Percentiles rank a stretch among this genome's conserved stretches.
Conservation (phyloP, 2,329 filamentous ascomycete genomes). For the Trichoderma sp. region DNA sequence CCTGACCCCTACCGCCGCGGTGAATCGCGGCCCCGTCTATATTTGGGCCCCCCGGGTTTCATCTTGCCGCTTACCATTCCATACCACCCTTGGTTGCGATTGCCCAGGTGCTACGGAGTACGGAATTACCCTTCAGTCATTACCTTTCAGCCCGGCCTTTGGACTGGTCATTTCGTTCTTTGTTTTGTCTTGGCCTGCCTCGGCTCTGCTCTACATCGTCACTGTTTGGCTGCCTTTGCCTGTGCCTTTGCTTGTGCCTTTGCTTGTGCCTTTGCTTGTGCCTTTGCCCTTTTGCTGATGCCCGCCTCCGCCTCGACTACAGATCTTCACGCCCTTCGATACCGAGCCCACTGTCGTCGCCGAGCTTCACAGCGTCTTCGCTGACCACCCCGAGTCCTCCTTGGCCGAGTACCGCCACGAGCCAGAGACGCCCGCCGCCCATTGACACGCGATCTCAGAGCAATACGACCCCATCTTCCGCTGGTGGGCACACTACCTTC, state of each 20-base stretch:
- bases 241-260: not conserved
- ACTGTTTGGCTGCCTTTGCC: not conserved
- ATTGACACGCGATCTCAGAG: slow-evolving; percentile 20
- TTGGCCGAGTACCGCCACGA: slow-evolving; percentile 10
- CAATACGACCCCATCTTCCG: slow-evolving; percentile 15
- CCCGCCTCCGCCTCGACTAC: slow-evolving; percentile 23
- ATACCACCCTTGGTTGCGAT: slow-evolving; percentile 13
- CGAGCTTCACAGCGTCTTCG: slow-evolving; percentile 40
- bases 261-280: not conserved
- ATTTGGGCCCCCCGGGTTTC: slow-evolving; percentile 23
- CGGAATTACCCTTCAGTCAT: slow-evolving; percentile 15
- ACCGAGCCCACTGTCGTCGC: slow-evolving; percentile 50
- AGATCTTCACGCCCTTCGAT: slow-evolving; percentile 49
- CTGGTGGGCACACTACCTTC: slow-evolving; percentile 33
- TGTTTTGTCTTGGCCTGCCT: not conserved
- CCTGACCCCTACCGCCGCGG: slow-evolving; percentile 16
- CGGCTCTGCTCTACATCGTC: not conserved
- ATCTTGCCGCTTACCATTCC: slow-evolving; percentile 21
- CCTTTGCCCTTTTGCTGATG: slow-evolving; percentile 19
- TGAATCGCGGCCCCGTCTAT: slow-evolving; percentile 22
- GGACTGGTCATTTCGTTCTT: slow-evolving; percentile 11
- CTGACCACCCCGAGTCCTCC: slow-evolving; percentile 38
- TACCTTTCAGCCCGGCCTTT: slow-evolving; percentile 24
- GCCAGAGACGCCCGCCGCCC: slow-evolving; percentile 26
- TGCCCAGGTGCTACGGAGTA: not conserved